Conservation (phyloP, 2,329 filamentous ascomycete genomes). For the Stachybotrys chartarum region DNA sequence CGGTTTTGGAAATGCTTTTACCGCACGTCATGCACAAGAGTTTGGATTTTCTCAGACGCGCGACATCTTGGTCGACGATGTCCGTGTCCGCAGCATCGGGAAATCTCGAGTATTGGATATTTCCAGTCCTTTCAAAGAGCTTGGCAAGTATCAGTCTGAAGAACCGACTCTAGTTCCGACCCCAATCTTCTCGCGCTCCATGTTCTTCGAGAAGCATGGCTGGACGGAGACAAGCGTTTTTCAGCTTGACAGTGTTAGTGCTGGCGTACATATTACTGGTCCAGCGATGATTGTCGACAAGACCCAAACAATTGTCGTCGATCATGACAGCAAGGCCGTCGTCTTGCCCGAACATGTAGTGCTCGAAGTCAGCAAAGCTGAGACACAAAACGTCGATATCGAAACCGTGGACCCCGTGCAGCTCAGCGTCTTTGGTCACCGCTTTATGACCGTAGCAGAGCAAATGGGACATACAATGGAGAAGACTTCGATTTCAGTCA, state of each 20-base stretch:
- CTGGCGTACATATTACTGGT: constrained; percentile 29
- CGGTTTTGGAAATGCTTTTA: constrained; percentile 25
- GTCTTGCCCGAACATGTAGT: constrained; percentile 26
- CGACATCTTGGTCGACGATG: constrained; percentile 32
- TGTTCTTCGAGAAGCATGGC: constrained; percentile 17
- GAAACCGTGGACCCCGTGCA: constrained; percentile 62
- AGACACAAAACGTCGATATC: constrained; percentile 6
- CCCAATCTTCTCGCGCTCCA: constrained; percentile 10
- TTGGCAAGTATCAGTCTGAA: constrained; percentile 8
- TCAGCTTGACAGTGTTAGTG: constrained; percentile 11
- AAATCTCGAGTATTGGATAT: constrained; percentile 14
- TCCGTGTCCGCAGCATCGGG: constrained; percentile 33
- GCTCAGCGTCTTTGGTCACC: constrained; percentile 67
- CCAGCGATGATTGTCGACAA: constrained; percentile 67
- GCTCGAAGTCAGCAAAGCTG: constrained; percentile 19
- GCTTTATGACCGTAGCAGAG: constrained; percentile 77
- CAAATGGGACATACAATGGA: constrained; percentile 73
- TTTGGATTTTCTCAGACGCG: constrained; percentile 32
- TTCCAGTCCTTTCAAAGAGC: constrained; percentile 15
- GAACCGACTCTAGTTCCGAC: constrained; percentile 6
- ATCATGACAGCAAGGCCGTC: constrained; percentile 26
- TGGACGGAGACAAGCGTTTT: constrained; percentile 18
- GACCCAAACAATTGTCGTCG: constrained; percentile 69
- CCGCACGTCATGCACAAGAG: constrained; percentile 27
- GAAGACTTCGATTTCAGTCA: constrained; percentile 69